phyloP scores from a whole-genome alignment of 1,284 basidiomycete species.

The Earliella scabrosa region DNA sequence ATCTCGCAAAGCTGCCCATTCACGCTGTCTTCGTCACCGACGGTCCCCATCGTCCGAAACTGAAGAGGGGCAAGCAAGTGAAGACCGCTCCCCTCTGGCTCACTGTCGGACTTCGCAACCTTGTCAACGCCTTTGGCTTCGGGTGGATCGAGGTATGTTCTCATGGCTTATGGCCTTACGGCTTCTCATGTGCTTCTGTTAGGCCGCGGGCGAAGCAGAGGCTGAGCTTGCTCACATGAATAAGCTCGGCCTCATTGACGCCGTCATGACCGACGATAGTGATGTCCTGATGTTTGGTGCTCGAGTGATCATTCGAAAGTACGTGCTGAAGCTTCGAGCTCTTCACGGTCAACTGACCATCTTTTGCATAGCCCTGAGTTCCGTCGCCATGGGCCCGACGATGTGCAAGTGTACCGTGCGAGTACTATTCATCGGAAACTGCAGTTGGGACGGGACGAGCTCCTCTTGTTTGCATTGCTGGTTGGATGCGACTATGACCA shows the following conservation, averaged over 20 bases:
- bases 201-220: slow-evolving; percentile 64
- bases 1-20: not conserved
- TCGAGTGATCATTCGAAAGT: slow-evolving; percentile 26
- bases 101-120: slow-evolving; percentile 23
- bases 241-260: slow-evolving; percentile 51
- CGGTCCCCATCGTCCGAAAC: not conserved
- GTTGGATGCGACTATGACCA: not conserved
- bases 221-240: slow-evolving; percentile 43
- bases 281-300: slow-evolving; percentile 42
- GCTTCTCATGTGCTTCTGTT: not conserved
- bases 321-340: not conserved
- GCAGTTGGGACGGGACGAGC: not conserved
- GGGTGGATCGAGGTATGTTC: slow-evolving; percentile 12
- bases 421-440: not conserved
- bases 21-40: not conserved
- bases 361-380: not conserved
- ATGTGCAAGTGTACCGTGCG: not conserved
- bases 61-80: not conserved
- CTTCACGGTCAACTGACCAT: not conserved
- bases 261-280: slow-evolving; percentile 59
- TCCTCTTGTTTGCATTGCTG: not conserved
- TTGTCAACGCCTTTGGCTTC: slow-evolving; percentile 34
- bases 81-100: not conserved
- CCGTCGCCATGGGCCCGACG: not conserved
- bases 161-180: no score